phyloP scores from a whole-genome alignment of 2,329 filamentous ascomycete species.

The Colletotrichum falcatum region DNA sequence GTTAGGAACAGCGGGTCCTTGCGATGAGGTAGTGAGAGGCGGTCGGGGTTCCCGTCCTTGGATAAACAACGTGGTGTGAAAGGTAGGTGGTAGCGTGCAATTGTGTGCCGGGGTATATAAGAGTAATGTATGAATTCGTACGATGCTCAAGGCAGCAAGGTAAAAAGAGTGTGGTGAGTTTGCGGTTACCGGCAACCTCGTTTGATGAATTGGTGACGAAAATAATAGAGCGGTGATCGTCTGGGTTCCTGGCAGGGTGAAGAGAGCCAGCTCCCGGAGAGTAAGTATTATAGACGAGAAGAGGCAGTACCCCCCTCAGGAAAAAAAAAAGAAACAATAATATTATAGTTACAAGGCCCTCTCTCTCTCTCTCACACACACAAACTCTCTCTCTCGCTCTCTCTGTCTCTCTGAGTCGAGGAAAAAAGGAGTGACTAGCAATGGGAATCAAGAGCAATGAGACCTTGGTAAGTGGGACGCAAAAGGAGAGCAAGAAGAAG shows the following conservation, averaged over 20 bases:
- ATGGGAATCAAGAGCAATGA: constrained; percentile 52
- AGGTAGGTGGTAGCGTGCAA: not conserved
- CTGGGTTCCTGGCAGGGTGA: constrained; percentile 55
- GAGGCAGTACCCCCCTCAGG: constrained; percentile 53
- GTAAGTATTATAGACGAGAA: constrained; percentile 55
- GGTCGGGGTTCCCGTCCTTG: constrained; percentile 44
- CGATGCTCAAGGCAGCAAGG: constrained; percentile 39
- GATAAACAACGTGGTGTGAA: not conserved
- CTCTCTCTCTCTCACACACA: no score
- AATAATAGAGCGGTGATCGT: constrained; percentile 46
- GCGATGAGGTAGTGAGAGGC: constrained; percentile 48
- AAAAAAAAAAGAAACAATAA: constrained; percentile 40
- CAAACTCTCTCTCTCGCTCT: not conserved
- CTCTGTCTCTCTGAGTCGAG: constrained; percentile 32
- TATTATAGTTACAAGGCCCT: constrained; percentile 47
- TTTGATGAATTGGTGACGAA: constrained; percentile 51
- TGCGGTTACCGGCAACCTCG: constrained; percentile 55
- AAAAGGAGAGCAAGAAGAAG: constrained; percentile 55
- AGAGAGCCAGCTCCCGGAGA: constrained; percentile 67
- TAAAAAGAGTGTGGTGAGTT: constrained; percentile 60
- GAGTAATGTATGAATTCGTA: constrained; percentile 42
- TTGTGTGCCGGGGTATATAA: constrained; percentile 4
- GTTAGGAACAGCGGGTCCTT: constrained; percentile 55
- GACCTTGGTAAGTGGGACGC: constrained; percentile 56
- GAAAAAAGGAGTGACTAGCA: constrained; percentile 65